phyloP scores from a whole-genome alignment of 176 grass and related monocot genomes.

The Rhynchospora tenuis region DNA sequence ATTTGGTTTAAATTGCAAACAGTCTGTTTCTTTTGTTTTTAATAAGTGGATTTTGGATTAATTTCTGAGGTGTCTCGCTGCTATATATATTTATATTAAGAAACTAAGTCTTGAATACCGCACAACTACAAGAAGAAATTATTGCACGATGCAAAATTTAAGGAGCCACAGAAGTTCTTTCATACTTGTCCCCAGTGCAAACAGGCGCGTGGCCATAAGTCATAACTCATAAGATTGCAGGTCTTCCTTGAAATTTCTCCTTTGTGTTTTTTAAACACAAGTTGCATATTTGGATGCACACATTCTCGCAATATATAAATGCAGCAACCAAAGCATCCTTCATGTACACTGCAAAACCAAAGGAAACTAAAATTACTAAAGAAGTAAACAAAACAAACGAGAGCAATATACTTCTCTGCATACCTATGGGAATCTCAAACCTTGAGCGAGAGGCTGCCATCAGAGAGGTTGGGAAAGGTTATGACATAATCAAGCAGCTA shows the following conservation, averaged over 20 bases:
- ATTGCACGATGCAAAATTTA: neutral
- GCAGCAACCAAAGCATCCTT: neutral
- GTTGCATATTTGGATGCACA: neutral
- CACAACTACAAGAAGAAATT: too few species aligned
- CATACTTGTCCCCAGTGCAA: neutral
- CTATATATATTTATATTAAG: too few species aligned
- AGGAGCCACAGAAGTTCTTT: neutral
- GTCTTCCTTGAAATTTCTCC: neutral
- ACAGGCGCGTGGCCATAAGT: neutral
- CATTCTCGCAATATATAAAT: neutral
- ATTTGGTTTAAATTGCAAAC: too few species aligned
- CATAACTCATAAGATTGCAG: neutral
- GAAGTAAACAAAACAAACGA: neutral
- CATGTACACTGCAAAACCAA: neutral
- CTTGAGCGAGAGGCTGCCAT: constrained; percentile 11
- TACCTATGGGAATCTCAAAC: neutral
- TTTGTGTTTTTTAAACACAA: neutral
- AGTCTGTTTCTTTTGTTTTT: too few species aligned
- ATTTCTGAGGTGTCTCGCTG: too few species aligned
- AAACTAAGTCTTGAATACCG: too few species aligned
- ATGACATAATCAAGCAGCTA: constrained; percentile 5
- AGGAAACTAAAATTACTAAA: neutral
- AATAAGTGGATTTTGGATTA: too few species aligned
- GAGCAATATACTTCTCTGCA: neutral
- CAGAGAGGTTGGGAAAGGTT: constrained; percentile 16